Evolutionary conservation across 768 basidiomycete species (phyloP), one percentile per base, ranked within the genome.

Genomic region (Russula lepida): DNA sequence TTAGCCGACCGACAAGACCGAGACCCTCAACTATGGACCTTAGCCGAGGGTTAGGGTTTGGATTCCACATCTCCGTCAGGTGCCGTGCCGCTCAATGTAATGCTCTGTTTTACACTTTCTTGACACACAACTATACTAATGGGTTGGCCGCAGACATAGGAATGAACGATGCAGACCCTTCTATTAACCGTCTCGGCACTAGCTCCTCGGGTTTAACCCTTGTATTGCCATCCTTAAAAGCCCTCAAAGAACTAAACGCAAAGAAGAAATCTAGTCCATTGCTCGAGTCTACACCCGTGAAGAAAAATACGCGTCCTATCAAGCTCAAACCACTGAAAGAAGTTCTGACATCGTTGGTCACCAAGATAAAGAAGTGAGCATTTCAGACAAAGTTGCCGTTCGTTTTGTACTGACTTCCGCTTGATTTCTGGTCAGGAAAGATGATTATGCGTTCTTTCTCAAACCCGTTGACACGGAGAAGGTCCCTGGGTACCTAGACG

Each of bases 381-480:
- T 23, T 28, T n/a, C n/a, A n/a, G n/a, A n/a, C n/a, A 11, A 27
- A n/a, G 0, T 9, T 7, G 41, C 51, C 25, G 6, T 33, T 7
- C 23, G 21, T 28, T 17, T 17, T 4, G 6, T 25, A 25, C 17
- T 12, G n/a, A 33, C 17, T 7, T 25, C 21, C 21, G 13, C n/a
- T 33, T 47, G 6, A 49, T 49, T 25, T 46, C 53, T 59, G 59
- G 60, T 6, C 65, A 91, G 89, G 76, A 90, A 86, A 71, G 89
- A 91, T 69, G 87, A 89, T 72, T 92, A 92, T 76, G 88, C 86
- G 2, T 91, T 91, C 72, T 92, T 92, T 70, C 71, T 90, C 58
- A 68, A 72, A 39, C 88, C 88, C 1, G 89, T 92, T 6, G 78
- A 89, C 70, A 70, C 72, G 0, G 70, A 74, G 2, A 77, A 81